phyloP scores from a whole-genome alignment of 2,329 filamentous ascomycete species.

The Epicoccum nigrum region DNA sequence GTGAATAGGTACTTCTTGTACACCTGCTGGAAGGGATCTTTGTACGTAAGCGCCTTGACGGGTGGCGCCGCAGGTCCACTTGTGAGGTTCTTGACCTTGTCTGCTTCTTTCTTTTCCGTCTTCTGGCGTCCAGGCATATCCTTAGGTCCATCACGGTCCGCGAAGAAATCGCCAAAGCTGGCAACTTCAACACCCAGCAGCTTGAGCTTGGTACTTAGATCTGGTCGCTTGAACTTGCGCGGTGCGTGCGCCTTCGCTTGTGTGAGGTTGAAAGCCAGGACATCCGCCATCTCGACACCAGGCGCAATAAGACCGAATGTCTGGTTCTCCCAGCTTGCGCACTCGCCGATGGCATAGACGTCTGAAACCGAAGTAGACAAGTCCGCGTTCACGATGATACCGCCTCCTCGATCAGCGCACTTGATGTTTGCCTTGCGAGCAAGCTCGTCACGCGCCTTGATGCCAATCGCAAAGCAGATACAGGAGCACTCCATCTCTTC shows the following conservation, averaged over 20 bases:
- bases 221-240: slow-evolving; percentile 77
- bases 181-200: slow-evolving; percentile 88
- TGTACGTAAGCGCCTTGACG: slow-evolving; percentile 86
- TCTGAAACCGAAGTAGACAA: slow-evolving; percentile 73
- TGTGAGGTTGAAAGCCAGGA: slow-evolving; percentile 89
- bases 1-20: slow-evolving; percentile 97
- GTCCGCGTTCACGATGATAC: slow-evolving; percentile 71
- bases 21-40: slow-evolving; percentile 83
- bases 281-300: slow-evolving; percentile 90
- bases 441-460: slow-evolving; percentile 79
- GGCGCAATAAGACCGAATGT: slow-evolving; percentile 89
- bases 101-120: slow-evolving; percentile 53
- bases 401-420: slow-evolving; percentile 74
- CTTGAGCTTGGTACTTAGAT: slow-evolving; percentile 91
- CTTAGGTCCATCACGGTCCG: slow-evolving; percentile 81
- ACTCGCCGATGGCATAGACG: slow-evolving; percentile 89
- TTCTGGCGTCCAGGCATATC: slow-evolving; percentile 67
- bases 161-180: slow-evolving; percentile 93
- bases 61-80: slow-evolving; percentile 62
- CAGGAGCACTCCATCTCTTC: slow-evolving; percentile 77
- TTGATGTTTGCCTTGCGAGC: slow-evolving; percentile 72
- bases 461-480: slow-evolving; percentile 89
- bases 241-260: slow-evolving; percentile 75
- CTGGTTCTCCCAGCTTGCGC: slow-evolving; percentile 85
- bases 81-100: slow-evolving; percentile 59